Evolutionary conservation across 345 rosid genomes (phyloP), one percentile per base, ranked within the genome.

Genomic region (Gossypium bickii): DNA sequence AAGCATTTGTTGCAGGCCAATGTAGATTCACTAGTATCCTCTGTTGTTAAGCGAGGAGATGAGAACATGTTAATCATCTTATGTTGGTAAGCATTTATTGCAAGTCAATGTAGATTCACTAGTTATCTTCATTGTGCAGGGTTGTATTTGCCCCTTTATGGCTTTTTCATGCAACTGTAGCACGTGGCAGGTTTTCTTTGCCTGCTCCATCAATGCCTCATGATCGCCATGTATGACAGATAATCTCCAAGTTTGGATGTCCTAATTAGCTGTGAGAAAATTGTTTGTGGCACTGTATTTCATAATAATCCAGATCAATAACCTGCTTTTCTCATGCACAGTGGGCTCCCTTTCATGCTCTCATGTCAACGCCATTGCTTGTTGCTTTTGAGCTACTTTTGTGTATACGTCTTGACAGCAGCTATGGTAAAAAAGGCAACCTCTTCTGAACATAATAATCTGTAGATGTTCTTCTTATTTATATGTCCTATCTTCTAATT

Each of bases 301-400:
- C 2, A 49, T 22, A 13, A 3, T 48, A 68, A 48, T 49, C 72
- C 44, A 25, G 34, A 68, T 69, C 24, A 51, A 16, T 69, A 51
- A 69, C 20, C 0, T 51, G 45, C 1, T 2, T 69, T 69, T 65
- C 76, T 82, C 63, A 73, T 88, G 78, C 79, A 82, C 92, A 93
- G 97, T 93, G 96, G 97, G 97, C 98, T 55, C 96, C 98, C 51
- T 88, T 74, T 78, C 98, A 93, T 62, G 82, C 94, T 12, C 78
- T 90, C 48, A 78, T 87, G 85, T 94, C 98, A 1, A 82, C 86
- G 9, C 97, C 98, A 3, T 82, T 92, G 81, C 86, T 93, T 84
- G 84, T 93, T 72, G 94, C 96, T 71, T 93, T 93, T 72, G 97
- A 92, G 75, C 82, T 93, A 62, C 89, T 93, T 17, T 92, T 93